Conservation (phyloP, 1,284 basidiomycete genomes). For the Cutaneotrichosporon mucoides region DNA sequence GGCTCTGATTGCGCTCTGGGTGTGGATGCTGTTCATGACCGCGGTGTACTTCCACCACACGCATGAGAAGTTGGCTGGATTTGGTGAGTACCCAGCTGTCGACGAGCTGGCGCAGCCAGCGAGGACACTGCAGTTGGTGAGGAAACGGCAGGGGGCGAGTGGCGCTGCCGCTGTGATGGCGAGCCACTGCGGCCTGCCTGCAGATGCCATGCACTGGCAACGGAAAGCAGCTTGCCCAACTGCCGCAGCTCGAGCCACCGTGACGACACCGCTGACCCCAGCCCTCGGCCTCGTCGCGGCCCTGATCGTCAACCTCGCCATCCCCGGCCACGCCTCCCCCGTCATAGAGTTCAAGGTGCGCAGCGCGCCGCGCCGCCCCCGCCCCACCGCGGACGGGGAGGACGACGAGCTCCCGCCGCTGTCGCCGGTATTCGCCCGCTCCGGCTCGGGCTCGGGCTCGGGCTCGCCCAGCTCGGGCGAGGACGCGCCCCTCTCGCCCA, state of each 20-base stretch:
- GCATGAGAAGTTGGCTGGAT: constrained; percentile 78
- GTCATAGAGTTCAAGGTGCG: constrained; percentile 22
- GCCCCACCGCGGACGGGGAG: not conserved
- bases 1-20: constrained; percentile 61
- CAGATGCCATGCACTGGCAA: too few species aligned
- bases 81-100: constrained; percentile 55
- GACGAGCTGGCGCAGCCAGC: too few species aligned
- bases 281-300: constrained; percentile 27
- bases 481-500: not conserved
- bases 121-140: too few species aligned
- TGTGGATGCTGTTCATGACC: constrained; percentile 73
- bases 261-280: constrained; percentile 6
- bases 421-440: not conserved
- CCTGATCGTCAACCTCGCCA: constrained; percentile 20
- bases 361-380: constrained; percentile 13
- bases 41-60: constrained; percentile 88
- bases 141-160: too few species aligned
- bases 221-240: too few species aligned
- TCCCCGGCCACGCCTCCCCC: constrained; percentile 17
- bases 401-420: not conserved
- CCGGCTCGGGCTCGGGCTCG: not conserved
- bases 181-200: too few species aligned
- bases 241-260: too few species aligned
- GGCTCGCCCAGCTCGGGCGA: not conserved
- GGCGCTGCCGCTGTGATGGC: too few species aligned